phyloP scores from a whole-genome alignment of 1,284 basidiomycete genomes.

The Moniliophthora roreri region DNA sequence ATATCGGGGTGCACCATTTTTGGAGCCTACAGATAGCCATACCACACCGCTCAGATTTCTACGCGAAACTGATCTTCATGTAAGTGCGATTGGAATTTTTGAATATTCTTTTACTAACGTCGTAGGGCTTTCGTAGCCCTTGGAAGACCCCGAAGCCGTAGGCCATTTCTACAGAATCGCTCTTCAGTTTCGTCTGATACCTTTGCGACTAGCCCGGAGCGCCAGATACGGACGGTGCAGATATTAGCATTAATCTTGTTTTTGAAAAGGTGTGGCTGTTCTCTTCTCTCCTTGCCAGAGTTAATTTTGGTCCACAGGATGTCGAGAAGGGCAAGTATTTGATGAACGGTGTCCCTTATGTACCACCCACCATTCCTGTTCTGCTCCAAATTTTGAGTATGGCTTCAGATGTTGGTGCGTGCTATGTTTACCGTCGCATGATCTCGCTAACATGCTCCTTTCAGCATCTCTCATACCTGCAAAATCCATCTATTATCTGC shows the following conservation, averaged over 20 bases:
- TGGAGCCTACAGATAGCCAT: background rate
- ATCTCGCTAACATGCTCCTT: background rate
- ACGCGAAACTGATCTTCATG: background rate
- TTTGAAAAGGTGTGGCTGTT: background rate
- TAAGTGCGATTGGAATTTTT: background rate
- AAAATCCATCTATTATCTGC: conserved; percentile 4
- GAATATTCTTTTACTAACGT: background rate
- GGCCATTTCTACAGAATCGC: background rate
- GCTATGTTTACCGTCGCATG: background rate
- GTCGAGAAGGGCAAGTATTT: background rate
- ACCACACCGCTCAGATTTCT: background rate
- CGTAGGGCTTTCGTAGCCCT: background rate
- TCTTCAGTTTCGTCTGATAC: background rate
- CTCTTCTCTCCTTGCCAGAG: background rate
- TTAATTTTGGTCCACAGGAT: conserved; percentile 14
- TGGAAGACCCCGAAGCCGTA: background rate
- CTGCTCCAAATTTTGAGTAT: conserved; percentile 11
- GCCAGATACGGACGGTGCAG: background rate
- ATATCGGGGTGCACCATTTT: background rate
- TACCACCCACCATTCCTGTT: conserved; percentile 8
- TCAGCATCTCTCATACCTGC: conserved; percentile 1
- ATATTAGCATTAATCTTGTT: background rate
- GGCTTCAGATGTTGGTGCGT: background rate
- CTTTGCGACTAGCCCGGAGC: background rate
- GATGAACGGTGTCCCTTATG: conserved; percentile 1